Evolutionary conservation across 495 filamentous ascomycete species (phyloP), one percentile per base, ranked within the genome.

Genomic region (Chaetomium tenue): DNA sequence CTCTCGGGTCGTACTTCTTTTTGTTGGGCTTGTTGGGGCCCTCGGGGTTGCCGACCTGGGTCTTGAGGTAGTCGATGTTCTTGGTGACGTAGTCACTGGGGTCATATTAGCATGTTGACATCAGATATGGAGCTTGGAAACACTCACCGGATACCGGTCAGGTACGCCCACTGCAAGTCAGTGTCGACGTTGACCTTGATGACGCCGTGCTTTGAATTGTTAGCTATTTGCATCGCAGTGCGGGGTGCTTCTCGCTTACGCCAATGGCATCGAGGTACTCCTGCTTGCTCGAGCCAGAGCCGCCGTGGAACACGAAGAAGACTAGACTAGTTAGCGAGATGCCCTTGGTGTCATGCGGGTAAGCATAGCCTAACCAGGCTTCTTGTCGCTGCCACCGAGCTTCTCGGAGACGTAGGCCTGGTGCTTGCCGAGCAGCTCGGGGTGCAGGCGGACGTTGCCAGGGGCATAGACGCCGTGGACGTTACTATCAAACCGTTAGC

Each of bases 391-490:
- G 68, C 83, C 66, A 28, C 63, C 66, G 18, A 81, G 71, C 83
- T 92, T 80, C 82, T 92, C 86, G 77, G 89, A 86, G 72, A 96
- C 91, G 77, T 89, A 91, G 67, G 82, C 83, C 81, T 99, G 94
- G 85, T 99, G 95, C 86, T 96, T 94, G 74, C 83, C 83, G 64
- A 99, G 88, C 39, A 98, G 86, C 80, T 95, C 91, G 56, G 94
- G 94, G 79, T 96, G 92, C 47, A 98, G 88, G 76, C 88, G 88
- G 75, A 98, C 94, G 77, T 98, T 98, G 66, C 95, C 94, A 61
- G 95, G 95, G 82, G 96, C 93, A 86, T 99, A 98, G 66, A 99
- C 94, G 77, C 94, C 94, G 84, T 99, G 95, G 37, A 98, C 93
- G 77, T 99, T 99, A 72, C 93, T 94, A 46, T 26, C 12, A 48